Conservation (phyloP, 192 early-diverging fungal species). For the Cetraspora pellucida region DNA sequence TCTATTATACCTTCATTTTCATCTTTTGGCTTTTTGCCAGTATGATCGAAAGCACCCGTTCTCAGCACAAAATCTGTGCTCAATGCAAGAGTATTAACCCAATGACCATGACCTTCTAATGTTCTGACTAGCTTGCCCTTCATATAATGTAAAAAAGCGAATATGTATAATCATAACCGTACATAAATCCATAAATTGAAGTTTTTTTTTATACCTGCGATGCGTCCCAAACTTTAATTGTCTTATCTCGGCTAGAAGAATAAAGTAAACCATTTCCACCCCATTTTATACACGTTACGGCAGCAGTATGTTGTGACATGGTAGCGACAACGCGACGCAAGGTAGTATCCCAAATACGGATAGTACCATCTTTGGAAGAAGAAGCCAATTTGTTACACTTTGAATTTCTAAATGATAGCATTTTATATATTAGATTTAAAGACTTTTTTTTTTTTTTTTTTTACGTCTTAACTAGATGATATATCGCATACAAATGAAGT, state of each 20-base stretch:
- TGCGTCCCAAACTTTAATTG: slow-evolving; percentile 93
- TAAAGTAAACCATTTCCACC: slow-evolving; percentile 95
- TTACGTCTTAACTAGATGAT: not conserved
- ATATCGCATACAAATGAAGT: slow-evolving; percentile 66
- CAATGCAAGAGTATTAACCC: slow-evolving; percentile 93
- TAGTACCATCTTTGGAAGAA: slow-evolving; percentile 91
- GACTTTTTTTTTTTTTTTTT: not conserved
- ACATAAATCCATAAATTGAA: not conserved
- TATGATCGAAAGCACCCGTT: slow-evolving; percentile 91
- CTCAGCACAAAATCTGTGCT: slow-evolving; percentile 90
- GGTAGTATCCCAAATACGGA: slow-evolving; percentile 92
- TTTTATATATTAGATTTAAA: not conserved
- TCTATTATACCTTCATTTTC: slow-evolving; percentile 57
- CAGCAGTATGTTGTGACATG: slow-evolving; percentile 87
- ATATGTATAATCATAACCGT: slow-evolving; percentile 25
- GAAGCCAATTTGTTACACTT: slow-evolving; percentile 80
- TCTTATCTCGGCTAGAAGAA: slow-evolving; percentile 90
- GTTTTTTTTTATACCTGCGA: slow-evolving; percentile 31
- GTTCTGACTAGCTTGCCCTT: slow-evolving; percentile 83
- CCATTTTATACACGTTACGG: slow-evolving; percentile 95
- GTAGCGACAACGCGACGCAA: slow-evolving; percentile 73
- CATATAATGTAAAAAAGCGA: slow-evolving; percentile 21
- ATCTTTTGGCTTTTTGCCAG: slow-evolving; percentile 58
- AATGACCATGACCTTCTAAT: slow-evolving; percentile 92
- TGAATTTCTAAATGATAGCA: slow-evolving; percentile 56